Evolutionary conservation across 805 yeast species (phyloP), one percentile per base, ranked within the genome.

Genomic region (Metschnikowia peoriensis): DNA sequence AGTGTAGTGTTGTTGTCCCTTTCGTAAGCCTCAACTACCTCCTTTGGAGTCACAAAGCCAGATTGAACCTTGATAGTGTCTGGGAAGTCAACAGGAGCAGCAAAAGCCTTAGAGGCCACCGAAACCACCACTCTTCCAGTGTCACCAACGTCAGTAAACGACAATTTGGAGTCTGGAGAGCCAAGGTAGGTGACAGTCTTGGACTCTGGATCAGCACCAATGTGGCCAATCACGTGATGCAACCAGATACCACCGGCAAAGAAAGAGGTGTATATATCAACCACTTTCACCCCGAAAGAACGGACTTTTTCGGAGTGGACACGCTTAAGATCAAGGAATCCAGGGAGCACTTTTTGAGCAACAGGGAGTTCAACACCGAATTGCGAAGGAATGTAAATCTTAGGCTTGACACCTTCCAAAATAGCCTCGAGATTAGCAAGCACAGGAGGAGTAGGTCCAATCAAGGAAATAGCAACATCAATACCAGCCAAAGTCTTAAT

Each of bases 391-490:
- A 46, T 39, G 28, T 74, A 83, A 35, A 81, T 61, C 61, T 78
- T 77, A 46, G 82, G 81, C 56, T 77, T 76, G 47, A 70, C 72
- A 32, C 61, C 66, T 9, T 64, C 62, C 2, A 76, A 76, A 7
- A 78, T 47, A 27, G 60, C 74, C 45, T 77, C 80, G 35, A 76
- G 52, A n/a, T 68, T 55, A 0, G 58, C 67, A 34, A 67, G 74
- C 16, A 61, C 46, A 15, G 60, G 61, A 7, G 77, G 72, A 29
- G 57, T 58, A 11, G 65, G 52, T n/a, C 72, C 65, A 41, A 72
- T 58, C 42, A 82, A 66, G 54, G 80, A 78, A 58, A 84, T 63
- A 17, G 84, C 67, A 16, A 78, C 84, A 58, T 83, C 85, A 28
- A 68, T 72, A 10, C 81, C 83, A 40, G 64, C 60, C 44, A 84